These are phyloP conservation scores for Rubus idaeus DNA, from an alignment of 306 rosid genomes.

Conservation along the genomic window DNA sequence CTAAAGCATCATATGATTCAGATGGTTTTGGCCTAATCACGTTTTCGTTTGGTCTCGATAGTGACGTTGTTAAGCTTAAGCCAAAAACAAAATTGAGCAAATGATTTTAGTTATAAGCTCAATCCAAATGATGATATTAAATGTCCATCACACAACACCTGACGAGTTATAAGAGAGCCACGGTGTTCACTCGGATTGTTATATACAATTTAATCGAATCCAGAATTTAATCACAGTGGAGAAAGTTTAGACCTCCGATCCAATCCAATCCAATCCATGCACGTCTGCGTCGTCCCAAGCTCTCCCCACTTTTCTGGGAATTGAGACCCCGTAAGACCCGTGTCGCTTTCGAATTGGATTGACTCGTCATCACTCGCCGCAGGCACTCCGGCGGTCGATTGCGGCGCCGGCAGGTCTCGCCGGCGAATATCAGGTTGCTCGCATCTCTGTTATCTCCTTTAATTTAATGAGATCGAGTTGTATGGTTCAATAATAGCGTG, in stretches of 20 bases:
- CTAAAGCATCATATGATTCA: too few species aligned
- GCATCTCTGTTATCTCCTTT: background rate
- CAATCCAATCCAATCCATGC: background rate
- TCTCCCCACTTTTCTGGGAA: too few species aligned
- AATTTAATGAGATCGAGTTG: background rate
- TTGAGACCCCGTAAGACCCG: too few species aligned
- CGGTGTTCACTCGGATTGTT: too few species aligned
- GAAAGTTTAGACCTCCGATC: background rate
- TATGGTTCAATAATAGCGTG: background rate
- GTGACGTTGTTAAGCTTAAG: background rate
- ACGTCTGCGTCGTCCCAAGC: background rate
- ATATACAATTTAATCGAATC: background rate
- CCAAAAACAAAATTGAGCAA: background rate
- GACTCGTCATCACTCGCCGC: background rate
- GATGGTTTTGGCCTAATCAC: too few species aligned
- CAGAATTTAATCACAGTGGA: background rate
- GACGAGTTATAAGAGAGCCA: too few species aligned
- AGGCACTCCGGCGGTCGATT: background rate
- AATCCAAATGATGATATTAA: too few species aligned
- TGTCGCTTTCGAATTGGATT: background rate
- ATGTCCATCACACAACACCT: too few species aligned
- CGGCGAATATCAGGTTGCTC: background rate
- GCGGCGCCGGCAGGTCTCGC: constrained; percentile 5
- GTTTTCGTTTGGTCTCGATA: background rate
- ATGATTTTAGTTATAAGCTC: too few species aligned